Percentiles rank a stretch among this genome's conserved stretches.
phyloP scores from a whole-genome alignment of 1,139 yeast species.

The Hyphopichia buzzinii region DNA sequence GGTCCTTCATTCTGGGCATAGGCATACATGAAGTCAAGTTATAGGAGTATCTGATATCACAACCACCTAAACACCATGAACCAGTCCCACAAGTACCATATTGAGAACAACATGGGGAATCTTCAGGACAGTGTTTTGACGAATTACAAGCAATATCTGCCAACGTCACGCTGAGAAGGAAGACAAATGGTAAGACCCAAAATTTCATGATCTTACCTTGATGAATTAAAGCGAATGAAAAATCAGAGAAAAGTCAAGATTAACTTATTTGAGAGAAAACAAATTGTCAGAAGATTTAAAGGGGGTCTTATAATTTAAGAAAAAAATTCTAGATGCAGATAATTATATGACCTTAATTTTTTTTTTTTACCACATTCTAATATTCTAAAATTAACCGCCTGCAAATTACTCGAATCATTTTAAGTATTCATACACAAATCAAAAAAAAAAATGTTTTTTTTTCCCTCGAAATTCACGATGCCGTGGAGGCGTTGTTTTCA shows the following conservation, averaged over 20 bases:
- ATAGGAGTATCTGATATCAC: conserved; percentile 68
- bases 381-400: background rate
- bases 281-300: background rate
- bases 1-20: conserved; percentile 41
- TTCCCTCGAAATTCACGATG: background rate
- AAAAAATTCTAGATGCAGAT: too few species aligned
- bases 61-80: conserved; percentile 74
- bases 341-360: too few species aligned
- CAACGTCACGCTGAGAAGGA: conserved; percentile 13
- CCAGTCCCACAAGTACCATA: conserved; percentile 88
- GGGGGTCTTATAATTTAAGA: too few species aligned
- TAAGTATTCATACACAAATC: too few species aligned
- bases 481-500: background rate
- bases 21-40: conserved; percentile 69
- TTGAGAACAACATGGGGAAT: conserved; percentile 77
- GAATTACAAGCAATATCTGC: conserved; percentile 41
- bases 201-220: background rate
- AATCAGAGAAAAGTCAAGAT: background rate
- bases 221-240: background rate
- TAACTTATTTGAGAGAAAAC: too few species aligned
- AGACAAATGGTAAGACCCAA: conserved; percentile 7
- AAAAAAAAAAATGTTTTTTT: too few species aligned
- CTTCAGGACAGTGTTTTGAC: conserved; percentile 61
- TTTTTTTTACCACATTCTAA: background rate
- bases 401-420: background rate